Evolutionary conservation across 495 filamentous ascomycete species (phyloP), one percentile per base, ranked within the genome.

Genomic region (Xylaria acuta): DNA sequence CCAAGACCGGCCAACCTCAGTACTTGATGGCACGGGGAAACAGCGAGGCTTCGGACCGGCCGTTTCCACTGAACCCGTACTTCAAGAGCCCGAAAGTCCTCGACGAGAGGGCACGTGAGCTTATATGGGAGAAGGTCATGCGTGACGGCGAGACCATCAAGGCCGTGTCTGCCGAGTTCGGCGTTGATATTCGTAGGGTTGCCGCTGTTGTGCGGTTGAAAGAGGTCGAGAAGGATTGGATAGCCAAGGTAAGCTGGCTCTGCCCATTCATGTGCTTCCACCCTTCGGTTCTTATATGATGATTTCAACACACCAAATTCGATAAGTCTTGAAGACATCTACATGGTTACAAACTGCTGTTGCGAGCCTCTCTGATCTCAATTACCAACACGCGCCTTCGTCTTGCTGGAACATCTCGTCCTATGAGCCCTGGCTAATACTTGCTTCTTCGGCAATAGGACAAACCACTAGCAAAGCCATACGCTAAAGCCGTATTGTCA

Each of bases 291-390:
- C 70, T 79, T 67, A 58, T 62, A 84, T 87, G 84, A 86, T 89
- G 86, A 85, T 81, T 67, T 75, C 70, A 78, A 77, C 71, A 78
- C 74, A 82, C 80, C 81, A 87, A 51, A 88, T 90, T 90, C 94
- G 95, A 98, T 99, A 97, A 97, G 95, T 98, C 95, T 98, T 95
- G 86, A 98, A 97, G 95, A 98, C 94, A 89, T 75, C 84, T 84
- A 78, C 82, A 89, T 94, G 92, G 89, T 93, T 93, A 94, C 82
- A 90, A 86, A 86, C 79, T 81, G 70, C 82, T 81, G 81, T 82
- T 86, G 77, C 77, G 81, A 83, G 82, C 82, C 79, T 83, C 80
- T 85, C 82, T 85, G 80, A 85, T 76, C 67, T 70, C 76, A 75
- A 73, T 70, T 70, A 67, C 69, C 58, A 47, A 58, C 45, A 56